phyloP scores from a whole-genome alignment of 108 stramenopile genomes.

The Fragilariopsis cylindrus region DNA sequence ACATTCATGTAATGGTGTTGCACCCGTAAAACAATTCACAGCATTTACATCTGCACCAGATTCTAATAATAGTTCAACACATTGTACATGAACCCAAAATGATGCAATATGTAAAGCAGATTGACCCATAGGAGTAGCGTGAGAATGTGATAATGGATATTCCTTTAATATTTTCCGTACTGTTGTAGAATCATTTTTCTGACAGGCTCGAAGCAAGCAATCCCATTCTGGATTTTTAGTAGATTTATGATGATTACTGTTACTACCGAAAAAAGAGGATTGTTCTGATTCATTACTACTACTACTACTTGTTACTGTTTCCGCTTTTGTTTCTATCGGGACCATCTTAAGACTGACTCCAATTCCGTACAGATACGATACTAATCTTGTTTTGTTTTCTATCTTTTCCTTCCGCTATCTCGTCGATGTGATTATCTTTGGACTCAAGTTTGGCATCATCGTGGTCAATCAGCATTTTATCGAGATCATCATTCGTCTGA shows the following conservation, averaged over 20 bases:
- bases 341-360: neutral
- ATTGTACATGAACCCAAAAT: slow-evolving; percentile 60
- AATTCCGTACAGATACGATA: no score
- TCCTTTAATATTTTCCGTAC: slow-evolving; percentile 47
- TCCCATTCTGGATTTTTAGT: slow-evolving; percentile 56
- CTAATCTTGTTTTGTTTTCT: no score
- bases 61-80: slow-evolving; percentile 49
- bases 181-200: slow-evolving; percentile 52
- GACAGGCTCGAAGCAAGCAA: slow-evolving; percentile 52
- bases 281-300: no score
- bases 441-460: no score
- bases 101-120: slow-evolving; percentile 75
- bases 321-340: neutral
- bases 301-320: neutral
- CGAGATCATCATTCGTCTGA: no score
- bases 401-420: no score
- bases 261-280: neutral
- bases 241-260: neutral
- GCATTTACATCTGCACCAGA: slow-evolving; percentile 49
- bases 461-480: no score
- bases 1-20: slow-evolving; percentile 70
- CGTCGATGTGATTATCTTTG: no score
- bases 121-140: slow-evolving; percentile 69
- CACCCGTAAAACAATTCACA: slow-evolving; percentile 49
- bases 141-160: slow-evolving; percentile 45